Evolutionary conservation across 2,329 filamentous ascomycete species (phyloP), one percentile per base, ranked within the genome.

Genomic region (Davidsoniella virescens): DNA sequence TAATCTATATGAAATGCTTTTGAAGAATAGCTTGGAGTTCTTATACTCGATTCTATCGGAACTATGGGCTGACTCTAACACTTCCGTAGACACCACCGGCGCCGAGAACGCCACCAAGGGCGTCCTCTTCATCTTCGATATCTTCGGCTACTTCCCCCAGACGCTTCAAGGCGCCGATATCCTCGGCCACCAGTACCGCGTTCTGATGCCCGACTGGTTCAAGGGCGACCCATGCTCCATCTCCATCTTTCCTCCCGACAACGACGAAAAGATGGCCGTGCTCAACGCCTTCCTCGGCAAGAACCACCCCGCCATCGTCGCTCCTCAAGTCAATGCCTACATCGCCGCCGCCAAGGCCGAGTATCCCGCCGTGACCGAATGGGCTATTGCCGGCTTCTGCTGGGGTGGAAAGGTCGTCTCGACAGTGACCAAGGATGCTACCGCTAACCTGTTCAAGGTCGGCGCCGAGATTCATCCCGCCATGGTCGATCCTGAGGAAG

Each of bases 151-250:
- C 72, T 82, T 75, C 59, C 73, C 76, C 20, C 82, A 85, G 64
- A 80, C 80, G 2, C 55, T 84, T 9, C 80, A 84, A 62, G 82
- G 80, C 20, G 78, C 78, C 55, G 82, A 86, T 58, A 84, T 77
- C 57, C 67, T 82, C 20, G 70, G 76, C 42, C 72, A 67, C 65
- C 77, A 84, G 60, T 92, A 93, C 70, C 80, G 79, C 57, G 84
- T 94, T 57, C 87, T 88, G 66, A 88, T 95, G 55, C 88, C 88
- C 25, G 88, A 95, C 67, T 90, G 85, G 73, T 94, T 94, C 69
- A 75, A 84, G 54, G 87, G 85, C 62, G 72, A 76, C 56, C 82
- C 85, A 2, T 67, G 66, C 59, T 65, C 68, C 46, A 71, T 78
- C 62, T 68, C 68, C 59, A 65, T 72, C 75, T 77, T 77, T 61